Conservation (phyloP, 1,139 yeast genomes). For the Keqinozyma sinolaborantium region DNA sequence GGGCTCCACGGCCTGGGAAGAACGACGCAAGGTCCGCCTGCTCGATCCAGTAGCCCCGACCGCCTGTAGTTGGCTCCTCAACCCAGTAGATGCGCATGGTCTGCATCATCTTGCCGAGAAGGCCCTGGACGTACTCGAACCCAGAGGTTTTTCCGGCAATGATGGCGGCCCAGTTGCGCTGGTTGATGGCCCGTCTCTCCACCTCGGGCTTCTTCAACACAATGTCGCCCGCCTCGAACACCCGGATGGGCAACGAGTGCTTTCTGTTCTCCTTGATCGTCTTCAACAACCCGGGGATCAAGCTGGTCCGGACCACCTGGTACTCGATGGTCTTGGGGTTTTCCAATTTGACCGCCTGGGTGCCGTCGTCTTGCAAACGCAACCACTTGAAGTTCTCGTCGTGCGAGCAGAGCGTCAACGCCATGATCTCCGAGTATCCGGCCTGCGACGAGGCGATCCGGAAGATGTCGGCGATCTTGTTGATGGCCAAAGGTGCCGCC, state of each 20-base stretch:
- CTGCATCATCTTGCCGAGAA: constrained; percentile 93
- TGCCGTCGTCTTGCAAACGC: constrained; percentile 70
- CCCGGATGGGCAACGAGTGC: constrained; percentile 90
- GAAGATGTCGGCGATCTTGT: constrained; percentile 86
- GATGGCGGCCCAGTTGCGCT: constrained; percentile 92
- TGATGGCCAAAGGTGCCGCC: constrained; percentile 86
- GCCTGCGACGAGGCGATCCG: constrained; percentile 92
- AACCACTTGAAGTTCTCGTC: constrained; percentile 93
- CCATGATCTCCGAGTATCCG: constrained; percentile 95
- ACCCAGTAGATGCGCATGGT: constrained; percentile 90
- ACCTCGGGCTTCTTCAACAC: constrained; percentile 75
- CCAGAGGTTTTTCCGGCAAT: constrained; percentile 95
- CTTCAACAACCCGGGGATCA: constrained; percentile 91
- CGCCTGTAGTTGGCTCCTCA: constrained; percentile 47
- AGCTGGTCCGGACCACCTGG: constrained; percentile 94
- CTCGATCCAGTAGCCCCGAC: constrained; percentile 85
- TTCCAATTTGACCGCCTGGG: constrained; percentile 80
- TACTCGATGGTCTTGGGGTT: constrained; percentile 97
- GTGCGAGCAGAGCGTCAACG: constrained; percentile 91
- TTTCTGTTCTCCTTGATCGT: constrained; percentile 95
- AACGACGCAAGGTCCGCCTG: constrained; percentile 65
- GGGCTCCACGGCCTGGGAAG: constrained; percentile 98
- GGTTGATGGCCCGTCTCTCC: constrained; percentile 90
- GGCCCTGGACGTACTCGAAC: constrained; percentile 91
- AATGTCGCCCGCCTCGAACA: constrained; percentile 93